Evolutionary conservation across 2,329 filamentous ascomycete genomes (phyloP).

Genomic region (Tolypocladium tundrense): DNA sequence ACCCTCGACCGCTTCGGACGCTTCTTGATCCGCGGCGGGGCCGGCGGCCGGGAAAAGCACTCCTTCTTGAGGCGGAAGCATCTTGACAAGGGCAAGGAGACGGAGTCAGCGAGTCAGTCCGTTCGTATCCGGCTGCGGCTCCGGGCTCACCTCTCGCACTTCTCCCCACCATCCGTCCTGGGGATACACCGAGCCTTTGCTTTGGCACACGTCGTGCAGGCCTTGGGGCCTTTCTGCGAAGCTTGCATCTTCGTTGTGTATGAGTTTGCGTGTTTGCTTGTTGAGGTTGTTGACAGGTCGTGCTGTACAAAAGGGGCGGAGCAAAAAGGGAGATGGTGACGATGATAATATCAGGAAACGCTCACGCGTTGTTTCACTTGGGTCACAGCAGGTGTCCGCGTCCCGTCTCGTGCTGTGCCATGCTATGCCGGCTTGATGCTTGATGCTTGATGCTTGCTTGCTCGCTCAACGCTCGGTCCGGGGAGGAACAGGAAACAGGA

Average conservation of each 20-base stretch:
- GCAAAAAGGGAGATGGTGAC: not conserved
- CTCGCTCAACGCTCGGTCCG: not conserved
- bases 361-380: not conserved
- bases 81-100: constrained; percentile 16
- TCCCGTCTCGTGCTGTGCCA: not conserved
- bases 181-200: constrained; percentile 41
- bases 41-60: constrained; percentile 36
- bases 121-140: not conserved
- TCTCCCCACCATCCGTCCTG: constrained; percentile 25
- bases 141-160: constrained; percentile 35
- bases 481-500: not conserved
- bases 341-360: not conserved
- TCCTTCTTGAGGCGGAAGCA: constrained; percentile 37
- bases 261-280: not conserved
- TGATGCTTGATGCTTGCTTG: not conserved
- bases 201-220: constrained; percentile 39
- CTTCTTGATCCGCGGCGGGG: constrained; percentile 36
- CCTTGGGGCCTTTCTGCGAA: constrained; percentile 33
- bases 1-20: constrained; percentile 36
- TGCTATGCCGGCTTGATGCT: not conserved
- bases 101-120: not conserved
- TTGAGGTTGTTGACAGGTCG: not conserved
- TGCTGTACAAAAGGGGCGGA: not conserved
- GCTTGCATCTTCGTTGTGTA: constrained; percentile 11
- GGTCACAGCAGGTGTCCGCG: not conserved